Conservation (phyloP, 2,329 filamentous ascomycete genomes). For the Aureobasidium namibiae region DNA sequence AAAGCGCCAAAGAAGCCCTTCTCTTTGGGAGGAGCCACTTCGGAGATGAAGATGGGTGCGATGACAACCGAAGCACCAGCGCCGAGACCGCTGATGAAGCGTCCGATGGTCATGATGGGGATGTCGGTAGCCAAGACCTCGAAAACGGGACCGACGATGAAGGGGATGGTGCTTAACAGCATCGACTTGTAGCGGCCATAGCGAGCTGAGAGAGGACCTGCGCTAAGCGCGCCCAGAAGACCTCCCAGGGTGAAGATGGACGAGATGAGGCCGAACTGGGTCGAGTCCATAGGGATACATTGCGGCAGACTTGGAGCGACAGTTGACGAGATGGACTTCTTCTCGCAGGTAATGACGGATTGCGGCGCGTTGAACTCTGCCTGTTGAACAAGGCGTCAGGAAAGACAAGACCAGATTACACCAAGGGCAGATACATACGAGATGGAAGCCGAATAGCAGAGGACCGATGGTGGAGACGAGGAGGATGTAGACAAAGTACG, state of each 20-base stretch:
- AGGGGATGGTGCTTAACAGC: slow-evolving; percentile 68
- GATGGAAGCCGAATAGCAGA: slow-evolving; percentile 87
- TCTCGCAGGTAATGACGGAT: slow-evolving; percentile 82
- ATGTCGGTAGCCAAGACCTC: slow-evolving; percentile 66
- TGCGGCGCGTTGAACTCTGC: slow-evolving; percentile 93
- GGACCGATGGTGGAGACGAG: slow-evolving; percentile 74
- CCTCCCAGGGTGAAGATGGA: slow-evolving; percentile 90
- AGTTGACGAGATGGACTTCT: slow-evolving; percentile 39
- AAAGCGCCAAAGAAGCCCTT: slow-evolving; percentile 64
- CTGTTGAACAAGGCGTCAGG: slow-evolving; percentile 36
- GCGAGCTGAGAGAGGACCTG: slow-evolving; percentile 69
- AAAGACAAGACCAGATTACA: background rate
- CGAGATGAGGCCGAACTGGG: slow-evolving; percentile 75
- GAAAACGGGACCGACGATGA: slow-evolving; percentile 64
- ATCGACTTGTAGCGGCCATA: slow-evolving; percentile 71
- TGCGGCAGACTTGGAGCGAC: slow-evolving; percentile 44
- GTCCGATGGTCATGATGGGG: slow-evolving; percentile 59
- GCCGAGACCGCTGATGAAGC: slow-evolving; percentile 72
- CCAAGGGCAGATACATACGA: slow-evolving; percentile 48
- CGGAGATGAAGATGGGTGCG: slow-evolving; percentile 88
- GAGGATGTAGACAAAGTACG: slow-evolving; percentile 71
- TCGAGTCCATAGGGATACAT: slow-evolving; percentile 82
- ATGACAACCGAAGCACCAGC: slow-evolving; percentile 87
- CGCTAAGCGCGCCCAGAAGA: slow-evolving; percentile 69
- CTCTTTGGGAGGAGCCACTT: slow-evolving; percentile 64